Conservation (phyloP, 768 basidiomycete genomes). For the Auriscalpium vulgare region DNA sequence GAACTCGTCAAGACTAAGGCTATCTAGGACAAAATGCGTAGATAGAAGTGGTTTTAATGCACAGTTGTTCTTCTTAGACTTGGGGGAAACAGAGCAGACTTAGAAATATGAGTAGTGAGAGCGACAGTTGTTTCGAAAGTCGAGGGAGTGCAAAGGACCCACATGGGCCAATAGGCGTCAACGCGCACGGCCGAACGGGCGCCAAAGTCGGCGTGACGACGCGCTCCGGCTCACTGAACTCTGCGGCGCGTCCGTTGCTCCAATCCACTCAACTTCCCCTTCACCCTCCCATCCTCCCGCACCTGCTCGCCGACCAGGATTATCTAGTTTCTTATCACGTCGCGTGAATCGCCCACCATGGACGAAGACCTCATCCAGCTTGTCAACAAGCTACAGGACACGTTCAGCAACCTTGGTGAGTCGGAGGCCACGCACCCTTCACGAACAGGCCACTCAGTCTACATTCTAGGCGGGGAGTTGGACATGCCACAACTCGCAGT, state of each 20-base stretch:
- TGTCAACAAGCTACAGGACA: conserved; percentile 93
- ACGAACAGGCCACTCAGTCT: conserved; percentile 9
- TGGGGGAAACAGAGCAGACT: not conserved
- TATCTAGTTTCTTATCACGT: not conserved
- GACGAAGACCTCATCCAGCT: conserved; percentile 91
- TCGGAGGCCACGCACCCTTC: conserved; percentile 13
- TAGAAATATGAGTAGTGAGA: too few species aligned
- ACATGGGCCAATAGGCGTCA: not conserved
- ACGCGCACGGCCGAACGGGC: not conserved
- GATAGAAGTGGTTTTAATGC: conserved; percentile 9
- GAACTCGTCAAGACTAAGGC: conserved; percentile 89
- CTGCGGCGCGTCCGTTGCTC: not conserved
- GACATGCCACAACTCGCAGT: conserved; percentile 91
- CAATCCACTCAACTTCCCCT: not conserved
- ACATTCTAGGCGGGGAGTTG: conserved; percentile 65
- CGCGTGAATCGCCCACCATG: conserved; percentile 39
- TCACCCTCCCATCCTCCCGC: not conserved
- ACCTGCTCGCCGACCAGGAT: not conserved
- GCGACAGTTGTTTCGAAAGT: not conserved
- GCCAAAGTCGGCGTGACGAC: conserved; percentile 6
- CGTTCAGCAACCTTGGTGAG: conserved; percentile 81
- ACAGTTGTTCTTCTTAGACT: not conserved
- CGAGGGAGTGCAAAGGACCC: not conserved
- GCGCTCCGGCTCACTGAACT: not conserved
- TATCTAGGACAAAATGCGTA: conserved; percentile 44